phyloP scores from a whole-genome alignment of 345 rosid genomes.

The Heritiera littoralis region DNA sequence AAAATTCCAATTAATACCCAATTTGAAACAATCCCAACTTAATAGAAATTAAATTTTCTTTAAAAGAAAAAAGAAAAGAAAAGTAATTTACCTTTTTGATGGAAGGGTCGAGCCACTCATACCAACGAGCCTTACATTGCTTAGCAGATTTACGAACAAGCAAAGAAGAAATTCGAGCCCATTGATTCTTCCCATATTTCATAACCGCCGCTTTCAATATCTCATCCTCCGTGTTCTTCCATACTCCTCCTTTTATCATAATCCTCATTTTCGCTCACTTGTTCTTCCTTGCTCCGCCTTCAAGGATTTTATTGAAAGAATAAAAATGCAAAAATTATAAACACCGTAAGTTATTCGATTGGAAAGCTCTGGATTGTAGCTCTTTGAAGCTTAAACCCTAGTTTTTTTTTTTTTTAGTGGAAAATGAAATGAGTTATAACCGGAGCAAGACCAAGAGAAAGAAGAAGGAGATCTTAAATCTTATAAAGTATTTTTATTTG shows the following conservation, averaged over 20 bases:
- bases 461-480: neutral
- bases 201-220: constrained; percentile 97
- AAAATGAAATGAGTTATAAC: neutral
- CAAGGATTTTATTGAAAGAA: neutral
- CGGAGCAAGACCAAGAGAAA: too few relatives aligned
- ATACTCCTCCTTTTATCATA: constrained; percentile 99
- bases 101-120: constrained; percentile 99
- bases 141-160: constrained; percentile 98
- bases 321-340: neutral
- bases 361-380: neutral
- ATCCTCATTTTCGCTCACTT: constrained; percentile 84
- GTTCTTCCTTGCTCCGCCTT: neutral
- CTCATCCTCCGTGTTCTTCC: constrained; percentile 99
- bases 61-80: too few relatives aligned
- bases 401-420: neutral
- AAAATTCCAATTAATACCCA: neutral
- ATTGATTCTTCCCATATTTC: constrained; percentile 98
- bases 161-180: constrained; percentile 97
- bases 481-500: neutral
- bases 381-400: neutral
- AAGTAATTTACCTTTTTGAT: constrained; percentile 68
- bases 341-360: constrained; percentile 2
- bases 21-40: neutral
- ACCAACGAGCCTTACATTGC: constrained; percentile 99
- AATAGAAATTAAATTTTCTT: neutral